These are phyloP conservation scores for Calocybe gangraenosa DNA, from an alignment of 768 basidiomycete species.

Conservation along the genomic window DNA sequence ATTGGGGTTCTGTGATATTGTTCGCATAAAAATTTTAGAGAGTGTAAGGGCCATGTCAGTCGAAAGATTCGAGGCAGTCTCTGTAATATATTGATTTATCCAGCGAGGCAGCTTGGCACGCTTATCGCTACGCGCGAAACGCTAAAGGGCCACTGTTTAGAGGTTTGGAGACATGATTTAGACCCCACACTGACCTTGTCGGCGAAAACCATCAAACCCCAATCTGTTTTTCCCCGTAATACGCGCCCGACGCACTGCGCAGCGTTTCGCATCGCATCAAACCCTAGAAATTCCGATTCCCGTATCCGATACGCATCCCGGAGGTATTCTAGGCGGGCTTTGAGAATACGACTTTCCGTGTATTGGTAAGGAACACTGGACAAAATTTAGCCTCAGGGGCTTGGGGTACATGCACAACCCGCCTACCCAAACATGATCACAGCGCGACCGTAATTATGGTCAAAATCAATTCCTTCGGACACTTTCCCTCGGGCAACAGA, in stretches of 20 bases:
- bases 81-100: slow-evolving; percentile 99
- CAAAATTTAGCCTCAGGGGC: slow-evolving; percentile 8
- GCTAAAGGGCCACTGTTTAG: slow-evolving; percentile 44
- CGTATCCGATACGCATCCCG: slow-evolving; percentile 98
- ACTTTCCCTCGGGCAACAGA: slow-evolving; percentile 99
- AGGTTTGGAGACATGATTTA: not conserved
- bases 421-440: slow-evolving; percentile 98
- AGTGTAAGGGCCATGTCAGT: slow-evolving; percentile 96
- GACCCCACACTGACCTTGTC: slow-evolving; percentile 69
- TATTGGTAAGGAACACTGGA: slow-evolving; percentile 92
- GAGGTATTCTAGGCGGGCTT: slow-evolving; percentile 94
- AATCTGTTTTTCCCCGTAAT: slow-evolving; percentile 96
- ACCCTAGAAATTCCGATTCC: slow-evolving; percentile 97
- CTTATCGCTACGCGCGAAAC: slow-evolving; percentile 90
- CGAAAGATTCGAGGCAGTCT: slow-evolving; percentile 93
- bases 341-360: slow-evolving; percentile 95
- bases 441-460: slow-evolving; percentile 98
- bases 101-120: slow-evolving; percentile 94
- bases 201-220: slow-evolving; percentile 99
- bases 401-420: not conserved
- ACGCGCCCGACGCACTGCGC: slow-evolving; percentile 99
- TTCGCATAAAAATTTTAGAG: slow-evolving; percentile 94
- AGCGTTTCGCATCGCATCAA: slow-evolving; percentile 99
- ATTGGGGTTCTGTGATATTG: slow-evolving; percentile 97
- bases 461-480: slow-evolving; percentile 99